These are phyloP conservation scores for Coccomyxa subellipsoidea DNA, from an alignment of 163 green algal genomes.

Conservation along the genomic window DNA sequence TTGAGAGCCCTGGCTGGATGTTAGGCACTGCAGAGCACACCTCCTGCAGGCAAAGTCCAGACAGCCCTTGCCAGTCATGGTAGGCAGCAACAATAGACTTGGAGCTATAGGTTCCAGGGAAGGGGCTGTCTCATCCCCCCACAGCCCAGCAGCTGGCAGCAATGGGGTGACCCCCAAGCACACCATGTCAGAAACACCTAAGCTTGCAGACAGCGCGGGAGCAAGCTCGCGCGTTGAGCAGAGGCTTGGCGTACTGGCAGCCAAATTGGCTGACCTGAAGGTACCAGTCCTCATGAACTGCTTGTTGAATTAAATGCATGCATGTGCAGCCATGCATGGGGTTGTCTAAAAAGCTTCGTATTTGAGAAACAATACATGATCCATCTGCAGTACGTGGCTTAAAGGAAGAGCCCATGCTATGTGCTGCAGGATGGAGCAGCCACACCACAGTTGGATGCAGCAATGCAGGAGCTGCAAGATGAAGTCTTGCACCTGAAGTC, in stretches of 20 bases:
- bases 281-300: not conserved
- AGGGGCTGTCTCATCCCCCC: not conserved
- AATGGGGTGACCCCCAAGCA: not conserved
- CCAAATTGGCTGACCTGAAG: not conserved
- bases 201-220: not conserved
- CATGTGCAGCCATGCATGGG: not conserved
- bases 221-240: not conserved
- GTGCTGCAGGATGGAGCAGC: not conserved
- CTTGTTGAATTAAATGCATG: not conserved
- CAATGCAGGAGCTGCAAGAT: not conserved
- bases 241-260: not conserved
- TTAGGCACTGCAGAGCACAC: not conserved
- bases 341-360: not conserved
- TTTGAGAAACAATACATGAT: not conserved
- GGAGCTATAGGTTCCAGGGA: not conserved
- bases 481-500: not conserved
- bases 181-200: not conserved
- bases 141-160: not conserved
- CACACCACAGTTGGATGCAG: not conserved
- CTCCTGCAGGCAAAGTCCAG: not conserved
- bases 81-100: not conserved
- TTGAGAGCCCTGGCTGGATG: not conserved
- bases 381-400: not conserved
- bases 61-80: not conserved
- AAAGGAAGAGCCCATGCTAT: not conserved